Percentiles rank a stretch among this genome's conserved stretches.
phyloP scores from a whole-genome alignment of 2,329 filamentous ascomycete species.

The Fusarium concolor region DNA sequence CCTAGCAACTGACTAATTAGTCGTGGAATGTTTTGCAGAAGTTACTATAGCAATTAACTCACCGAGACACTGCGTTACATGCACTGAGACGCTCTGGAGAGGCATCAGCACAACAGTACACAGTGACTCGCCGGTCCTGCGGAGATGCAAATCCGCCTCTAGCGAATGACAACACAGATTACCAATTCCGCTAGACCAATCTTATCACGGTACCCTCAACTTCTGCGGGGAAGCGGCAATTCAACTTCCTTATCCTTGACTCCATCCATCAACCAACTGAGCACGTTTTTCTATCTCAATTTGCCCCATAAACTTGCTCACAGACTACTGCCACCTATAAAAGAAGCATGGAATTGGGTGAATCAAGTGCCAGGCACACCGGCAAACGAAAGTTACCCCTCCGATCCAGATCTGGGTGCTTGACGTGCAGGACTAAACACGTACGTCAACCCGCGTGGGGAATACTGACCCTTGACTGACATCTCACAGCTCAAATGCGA shows the following conservation, averaged over 20 bases:
- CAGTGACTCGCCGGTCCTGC: not conserved
- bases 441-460: conserved; percentile 14
- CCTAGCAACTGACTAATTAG: not conserved
- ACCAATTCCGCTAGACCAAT: conserved; percentile 25
- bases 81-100: not conserved
- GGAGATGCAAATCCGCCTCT: not conserved
- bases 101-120: not conserved
- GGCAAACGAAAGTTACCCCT: conserved; percentile 24
- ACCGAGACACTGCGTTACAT: not conserved
- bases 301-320: not conserved
- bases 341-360: not conserved
- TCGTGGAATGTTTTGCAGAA: not conserved
- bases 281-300: not conserved
- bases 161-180: not conserved
- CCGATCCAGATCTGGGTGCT: conserved; percentile 30
- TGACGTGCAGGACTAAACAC: conserved; percentile 36
- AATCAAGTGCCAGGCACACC: not conserved
- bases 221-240: conserved; percentile 32
- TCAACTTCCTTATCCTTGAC: conserved; percentile 7
- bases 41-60: not conserved
- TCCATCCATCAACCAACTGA: conserved; percentile 2
- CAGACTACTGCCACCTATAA: not conserved
- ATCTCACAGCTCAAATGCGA: conserved; percentile 43
- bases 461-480: not conserved
- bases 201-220: conserved; percentile 1